Evolutionary conservation across 352 stramenopile species (phyloP), one percentile per base, ranked within the genome.

Genomic region (Globisporangium radiosum): DNA sequence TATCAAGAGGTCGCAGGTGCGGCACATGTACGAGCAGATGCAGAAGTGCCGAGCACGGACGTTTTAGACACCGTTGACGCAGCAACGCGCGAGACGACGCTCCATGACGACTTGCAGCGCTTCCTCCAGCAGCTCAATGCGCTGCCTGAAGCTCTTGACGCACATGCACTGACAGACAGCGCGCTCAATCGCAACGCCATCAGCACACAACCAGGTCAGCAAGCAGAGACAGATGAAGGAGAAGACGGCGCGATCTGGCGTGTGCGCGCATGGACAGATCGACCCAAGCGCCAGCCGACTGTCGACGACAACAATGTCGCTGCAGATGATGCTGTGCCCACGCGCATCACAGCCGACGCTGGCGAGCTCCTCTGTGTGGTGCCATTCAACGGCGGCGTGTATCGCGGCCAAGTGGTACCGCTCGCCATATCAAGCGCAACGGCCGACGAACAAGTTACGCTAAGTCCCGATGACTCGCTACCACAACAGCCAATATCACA

Each of bases 391-490:
- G 19, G 44, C 14, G 57, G 57, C 25, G 19, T 63, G 37, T 63
- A 63, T 15, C 57, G 49, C 33, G 57, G 57, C 1, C 57, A 63
- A 57, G 56, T 55, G 38, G 40, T 3, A n/a, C 17, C 14, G 47
- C 39, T 8, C n/a, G 38, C 7, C 13, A 4, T 52, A 19, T 25
- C 14, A 47, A 13, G 4, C 15, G 15, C 11, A 37, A 19, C 36
- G 49, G 5, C 0, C 39, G 17, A 2, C 50, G 7, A 44, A 25
- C 6, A 33, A 55, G 15, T 14, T 7, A 37, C 17, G 25, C 13
- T 17, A 52, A 8, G 37, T 37, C 47, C 25, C 15, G n/a, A 25
- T 2, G 19, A 25, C 19, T 25, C 19, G 19, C 19, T 25, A 2
- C 19, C 19, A 25, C 19, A 25, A 36, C 17, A 52, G 15, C 17